These are phyloP conservation scores for Blastobotrys illinoisensis DNA, from an alignment of 1,139 yeast species.

Conservation along the genomic window DNA sequence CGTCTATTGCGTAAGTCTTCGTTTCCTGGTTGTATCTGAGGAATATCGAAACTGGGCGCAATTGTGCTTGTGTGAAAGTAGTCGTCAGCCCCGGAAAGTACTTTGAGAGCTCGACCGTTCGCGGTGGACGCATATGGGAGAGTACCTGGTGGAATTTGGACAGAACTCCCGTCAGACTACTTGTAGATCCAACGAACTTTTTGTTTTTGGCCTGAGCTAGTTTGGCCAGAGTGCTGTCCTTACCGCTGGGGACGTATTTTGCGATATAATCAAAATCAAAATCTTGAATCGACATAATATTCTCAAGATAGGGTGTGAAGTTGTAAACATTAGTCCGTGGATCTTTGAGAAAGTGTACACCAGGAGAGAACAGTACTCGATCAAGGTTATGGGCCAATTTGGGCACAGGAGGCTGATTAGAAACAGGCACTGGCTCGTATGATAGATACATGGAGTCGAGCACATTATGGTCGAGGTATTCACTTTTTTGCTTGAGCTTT, in stretches of 20 bases:
- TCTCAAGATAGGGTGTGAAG: conserved; percentile 56
- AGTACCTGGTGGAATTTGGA: conserved; percentile 67
- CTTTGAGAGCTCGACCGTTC: conserved; percentile 41
- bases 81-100: conserved; percentile 35
- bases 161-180: conserved; percentile 75
- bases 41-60: conserved; percentile 41
- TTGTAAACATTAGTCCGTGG: conserved; percentile 69
- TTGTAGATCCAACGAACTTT: conserved; percentile 72
- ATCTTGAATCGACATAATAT: conserved; percentile 60
- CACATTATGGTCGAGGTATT: background rate
- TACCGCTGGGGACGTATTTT: conserved; percentile 60
- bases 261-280: conserved; percentile 59
- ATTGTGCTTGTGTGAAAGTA: conserved; percentile 34
- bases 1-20: conserved; percentile 56
- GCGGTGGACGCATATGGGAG: conserved; percentile 54
- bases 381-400: conserved; percentile 58
- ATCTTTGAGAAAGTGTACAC: conserved; percentile 74
- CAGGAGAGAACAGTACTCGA: conserved; percentile 71
- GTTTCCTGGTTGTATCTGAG: conserved; percentile 35
- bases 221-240: conserved; percentile 48
- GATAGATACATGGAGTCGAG: conserved; percentile 8
- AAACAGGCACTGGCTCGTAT: conserved; percentile 20
- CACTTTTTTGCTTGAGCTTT: background rate
- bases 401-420: conserved; percentile 36
- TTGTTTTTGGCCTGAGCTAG: conserved; percentile 42